A percentile compares a stretch with the other conserved stretches of the same genome.
phyloP scores from a whole-genome alignment of 768 basidiomycete species.

The Phaeotremella skinneri region DNA sequence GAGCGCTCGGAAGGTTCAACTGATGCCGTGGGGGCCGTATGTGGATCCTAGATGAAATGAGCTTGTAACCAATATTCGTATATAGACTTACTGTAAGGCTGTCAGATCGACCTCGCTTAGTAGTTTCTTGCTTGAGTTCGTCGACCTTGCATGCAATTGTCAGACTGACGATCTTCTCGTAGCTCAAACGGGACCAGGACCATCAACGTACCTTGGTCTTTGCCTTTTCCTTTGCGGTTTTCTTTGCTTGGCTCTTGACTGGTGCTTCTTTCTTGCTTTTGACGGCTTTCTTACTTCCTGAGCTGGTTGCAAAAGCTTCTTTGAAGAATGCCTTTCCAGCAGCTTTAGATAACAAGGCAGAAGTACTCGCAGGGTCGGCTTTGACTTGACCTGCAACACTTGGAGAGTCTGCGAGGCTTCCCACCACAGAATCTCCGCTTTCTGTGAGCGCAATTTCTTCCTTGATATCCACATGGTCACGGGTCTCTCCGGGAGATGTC shows the following conservation, averaged over 20 bases:
- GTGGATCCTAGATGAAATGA: background rate
- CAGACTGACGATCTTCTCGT: background rate
- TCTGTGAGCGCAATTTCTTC: too few relatives aligned
- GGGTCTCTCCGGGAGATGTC: too few relatives aligned
- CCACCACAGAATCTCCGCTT: too few relatives aligned
- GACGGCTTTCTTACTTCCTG: background rate
- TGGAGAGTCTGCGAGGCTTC: too few relatives aligned
- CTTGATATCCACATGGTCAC: too few relatives aligned
- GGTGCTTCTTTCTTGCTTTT: background rate
- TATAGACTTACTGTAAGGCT: conserved; percentile 13
- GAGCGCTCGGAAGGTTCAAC: conserved; percentile 1
- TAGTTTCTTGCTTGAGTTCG: conserved; percentile 15
- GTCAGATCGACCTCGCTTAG: conserved; percentile 5
- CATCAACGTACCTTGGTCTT: conserved; percentile 18
- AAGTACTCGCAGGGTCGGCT: too few relatives aligned
- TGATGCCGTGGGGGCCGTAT: conserved; percentile 9
- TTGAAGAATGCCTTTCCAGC: background rate
- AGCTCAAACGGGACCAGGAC: background rate
- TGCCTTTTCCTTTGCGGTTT: conserved; percentile 9
- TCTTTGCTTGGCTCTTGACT: conserved; percentile 8
- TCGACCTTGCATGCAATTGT: conserved; percentile 14
- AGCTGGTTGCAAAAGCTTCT: background rate
- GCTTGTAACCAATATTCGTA: background rate
- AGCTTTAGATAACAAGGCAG: too few relatives aligned
- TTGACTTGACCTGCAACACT: too few relatives aligned